A percentile compares a stretch with the other conserved stretches of the same genome.
Evolutionary conservation across 495 filamentous ascomycete species (phyloP).

Genomic region (Talaromyces adpressus): DNA sequence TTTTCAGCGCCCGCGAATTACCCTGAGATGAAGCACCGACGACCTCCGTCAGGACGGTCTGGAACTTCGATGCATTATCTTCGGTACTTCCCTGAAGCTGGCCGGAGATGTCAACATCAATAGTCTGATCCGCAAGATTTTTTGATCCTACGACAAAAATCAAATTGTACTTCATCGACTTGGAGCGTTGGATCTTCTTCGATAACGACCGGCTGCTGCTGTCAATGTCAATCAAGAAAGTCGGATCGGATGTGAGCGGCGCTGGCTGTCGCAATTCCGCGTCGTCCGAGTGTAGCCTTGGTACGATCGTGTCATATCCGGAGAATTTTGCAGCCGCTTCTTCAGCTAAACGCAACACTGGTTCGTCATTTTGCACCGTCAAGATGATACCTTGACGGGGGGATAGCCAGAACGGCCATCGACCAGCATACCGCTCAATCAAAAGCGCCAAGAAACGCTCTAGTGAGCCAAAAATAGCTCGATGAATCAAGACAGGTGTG

Average conservation of each 20-base stretch:
- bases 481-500: constrained; percentile 78
- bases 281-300: constrained; percentile 10
- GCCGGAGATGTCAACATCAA: constrained; percentile 40
- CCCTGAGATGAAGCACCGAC: constrained; percentile 24
- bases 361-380: constrained; percentile 60
- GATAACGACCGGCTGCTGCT: constrained; percentile 50
- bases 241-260: constrained; percentile 35
- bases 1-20: constrained; percentile 32
- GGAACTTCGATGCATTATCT: constrained; percentile 20
- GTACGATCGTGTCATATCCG: constrained; percentile 24
- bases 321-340: constrained; percentile 31
- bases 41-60: constrained; percentile 19
- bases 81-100: constrained; percentile 39
- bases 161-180: constrained; percentile 63
- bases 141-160: constrained; percentile 66
- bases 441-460: constrained; percentile 83
- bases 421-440: constrained; percentile 76
- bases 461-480: constrained; percentile 79
- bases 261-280: constrained; percentile 17
- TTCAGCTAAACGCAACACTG: constrained; percentile 51
- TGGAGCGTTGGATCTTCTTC: constrained; percentile 68
- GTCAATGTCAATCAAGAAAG: constrained; percentile 68
- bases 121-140: constrained; percentile 35
- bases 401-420: constrained; percentile 89
- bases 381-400: constrained; percentile 74